These are phyloP conservation scores for Globisporangium recalcitrans DNA, from an alignment of 352 stramenopile species.

Conservation along the genomic window DNA sequence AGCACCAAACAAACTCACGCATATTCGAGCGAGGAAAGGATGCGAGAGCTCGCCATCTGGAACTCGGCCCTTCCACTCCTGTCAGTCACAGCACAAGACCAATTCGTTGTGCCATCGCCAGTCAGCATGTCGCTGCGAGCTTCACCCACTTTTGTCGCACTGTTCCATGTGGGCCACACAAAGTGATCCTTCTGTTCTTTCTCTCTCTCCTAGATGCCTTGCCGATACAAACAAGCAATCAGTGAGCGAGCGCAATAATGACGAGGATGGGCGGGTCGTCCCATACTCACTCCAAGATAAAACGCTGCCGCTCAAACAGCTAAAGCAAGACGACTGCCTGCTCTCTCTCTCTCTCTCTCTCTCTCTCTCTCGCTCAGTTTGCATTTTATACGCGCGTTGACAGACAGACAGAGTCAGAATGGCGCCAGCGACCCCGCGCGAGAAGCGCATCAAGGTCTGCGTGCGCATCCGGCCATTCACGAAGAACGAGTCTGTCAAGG, in stretches of 20 bases:
- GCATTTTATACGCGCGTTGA: background rate
- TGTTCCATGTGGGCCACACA: background rate
- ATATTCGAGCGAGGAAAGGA: background rate
- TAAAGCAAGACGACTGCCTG: background rate
- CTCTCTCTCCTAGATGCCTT: too few relatives aligned
- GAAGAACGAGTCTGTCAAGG: slow-evolving; percentile 60
- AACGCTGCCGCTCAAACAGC: too few relatives aligned
- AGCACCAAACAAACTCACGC: background rate
- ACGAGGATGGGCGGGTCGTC: background rate
- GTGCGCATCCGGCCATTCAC: slow-evolving; percentile 75
- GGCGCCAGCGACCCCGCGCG: slow-evolving; percentile 22
- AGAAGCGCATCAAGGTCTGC: slow-evolving; percentile 79
- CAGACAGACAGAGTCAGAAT: background rate
- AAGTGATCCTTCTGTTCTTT: slow-evolving; percentile 8
- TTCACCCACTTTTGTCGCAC: background rate
- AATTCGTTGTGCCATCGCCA: background rate
- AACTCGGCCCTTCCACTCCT: background rate
- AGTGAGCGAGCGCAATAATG: too few relatives aligned
- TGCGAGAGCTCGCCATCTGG: background rate
- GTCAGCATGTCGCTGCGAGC: background rate
- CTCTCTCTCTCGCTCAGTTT: background rate
- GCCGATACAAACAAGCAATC: too few relatives aligned
- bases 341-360: background rate
- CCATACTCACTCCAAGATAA: background rate
- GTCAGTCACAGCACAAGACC: background rate